Conservation (phyloP, 371 early-diverging fungal genomes). For the Funneliformis caledonium region DNA sequence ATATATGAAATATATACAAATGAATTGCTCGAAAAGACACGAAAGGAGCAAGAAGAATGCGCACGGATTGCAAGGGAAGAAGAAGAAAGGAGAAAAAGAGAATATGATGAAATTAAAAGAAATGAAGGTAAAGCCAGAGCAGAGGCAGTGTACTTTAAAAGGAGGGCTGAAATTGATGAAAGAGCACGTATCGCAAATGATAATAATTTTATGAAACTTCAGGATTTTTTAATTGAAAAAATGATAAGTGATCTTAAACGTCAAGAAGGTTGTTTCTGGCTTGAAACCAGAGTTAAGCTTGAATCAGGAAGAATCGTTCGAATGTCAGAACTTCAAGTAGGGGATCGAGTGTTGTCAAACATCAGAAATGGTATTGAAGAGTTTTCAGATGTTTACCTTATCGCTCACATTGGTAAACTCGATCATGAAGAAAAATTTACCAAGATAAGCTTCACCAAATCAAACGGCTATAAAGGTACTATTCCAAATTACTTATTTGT, state of each 20-base stretch:
- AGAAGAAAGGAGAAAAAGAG: not conserved
- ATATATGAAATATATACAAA: constrained; percentile 4
- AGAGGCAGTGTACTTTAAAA: not conserved
- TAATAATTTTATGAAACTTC: no score
- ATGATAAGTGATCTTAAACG: not conserved
- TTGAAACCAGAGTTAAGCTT: no score
- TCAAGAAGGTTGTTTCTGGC: not conserved
- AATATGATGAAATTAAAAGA: constrained; percentile 6
- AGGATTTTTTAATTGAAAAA: not conserved
- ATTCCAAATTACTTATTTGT: not conserved
- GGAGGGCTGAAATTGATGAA: not conserved
- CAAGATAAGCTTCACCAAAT: not conserved
- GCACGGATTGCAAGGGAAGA: not conserved
- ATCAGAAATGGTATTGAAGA: not conserved
- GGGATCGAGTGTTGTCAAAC: not conserved
- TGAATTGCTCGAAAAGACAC: not conserved
- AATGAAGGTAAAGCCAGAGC: not conserved
- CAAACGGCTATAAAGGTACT: not conserved
- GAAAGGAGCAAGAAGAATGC: not conserved
- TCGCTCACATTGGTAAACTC: not conserved
- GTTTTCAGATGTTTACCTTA: constrained; percentile 4
- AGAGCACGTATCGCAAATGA: not conserved
- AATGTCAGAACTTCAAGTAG: constrained; percentile 19
- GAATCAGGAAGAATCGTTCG: not conserved
- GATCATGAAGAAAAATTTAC: not conserved